Evolutionary conservation across 768 basidiomycete genomes (phyloP).

Genomic region (Pleurotus eryngii): DNA sequence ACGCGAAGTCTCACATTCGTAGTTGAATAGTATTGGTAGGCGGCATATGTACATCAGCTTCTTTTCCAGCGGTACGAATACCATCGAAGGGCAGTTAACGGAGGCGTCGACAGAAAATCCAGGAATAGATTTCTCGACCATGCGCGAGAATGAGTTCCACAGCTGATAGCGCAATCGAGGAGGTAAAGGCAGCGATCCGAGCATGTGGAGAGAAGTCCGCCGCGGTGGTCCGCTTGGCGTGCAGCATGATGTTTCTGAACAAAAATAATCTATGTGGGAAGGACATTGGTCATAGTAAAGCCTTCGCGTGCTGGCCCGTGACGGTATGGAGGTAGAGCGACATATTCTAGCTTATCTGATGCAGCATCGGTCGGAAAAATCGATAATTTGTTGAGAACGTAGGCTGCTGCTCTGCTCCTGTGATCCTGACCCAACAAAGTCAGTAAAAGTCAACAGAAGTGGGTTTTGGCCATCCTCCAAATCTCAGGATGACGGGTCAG

Average conservation of each 20-base stretch:
- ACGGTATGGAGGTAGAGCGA: no score
- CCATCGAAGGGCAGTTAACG: not conserved
- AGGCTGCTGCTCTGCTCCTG: no score
- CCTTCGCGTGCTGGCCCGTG: not conserved
- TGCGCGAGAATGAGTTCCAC: not conserved
- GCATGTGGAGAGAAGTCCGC: conserved; percentile 2
- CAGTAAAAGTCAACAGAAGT: no score
- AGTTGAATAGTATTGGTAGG: not conserved
- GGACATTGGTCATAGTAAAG: not conserved
- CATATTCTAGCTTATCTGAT: no score
- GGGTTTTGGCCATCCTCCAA: no score
- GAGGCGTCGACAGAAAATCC: no score
- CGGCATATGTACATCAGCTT: not conserved
- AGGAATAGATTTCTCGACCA: conserved; percentile 2
- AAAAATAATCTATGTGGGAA: conserved; percentile 4
- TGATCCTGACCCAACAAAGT: no score
- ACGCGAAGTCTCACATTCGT: not conserved
- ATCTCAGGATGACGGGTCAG: no score
- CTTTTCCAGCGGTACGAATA: not conserved
- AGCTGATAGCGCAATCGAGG: not conserved
- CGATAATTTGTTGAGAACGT: no score
- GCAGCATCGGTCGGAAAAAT: no score
- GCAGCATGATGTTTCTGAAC: not conserved
- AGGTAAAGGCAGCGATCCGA: not conserved
- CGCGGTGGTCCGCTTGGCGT: conserved; percentile 3